These are phyloP conservation scores for Pholiota conissans DNA, from an alignment of 768 basidiomycete genomes.

Conservation along the genomic window DNA sequence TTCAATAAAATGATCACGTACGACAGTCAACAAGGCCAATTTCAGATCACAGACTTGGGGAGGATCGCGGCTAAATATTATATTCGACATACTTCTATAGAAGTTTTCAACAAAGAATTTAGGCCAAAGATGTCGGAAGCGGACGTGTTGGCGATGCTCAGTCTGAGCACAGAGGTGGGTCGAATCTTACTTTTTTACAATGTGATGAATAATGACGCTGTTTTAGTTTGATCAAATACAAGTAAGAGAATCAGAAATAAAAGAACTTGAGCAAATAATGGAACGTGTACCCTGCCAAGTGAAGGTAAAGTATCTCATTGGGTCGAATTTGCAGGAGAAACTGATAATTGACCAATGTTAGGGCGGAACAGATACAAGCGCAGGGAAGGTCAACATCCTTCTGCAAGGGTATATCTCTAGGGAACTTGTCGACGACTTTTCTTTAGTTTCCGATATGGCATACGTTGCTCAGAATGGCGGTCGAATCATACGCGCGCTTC, in stretches of 20 bases:
- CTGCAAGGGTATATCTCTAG: constrained; percentile 89
- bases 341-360: constrained; percentile 24
- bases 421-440: constrained; percentile 87
- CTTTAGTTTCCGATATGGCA: constrained; percentile 90
- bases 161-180: constrained; percentile 86
- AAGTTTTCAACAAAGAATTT: constrained; percentile 82
- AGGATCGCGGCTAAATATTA: constrained; percentile 97
- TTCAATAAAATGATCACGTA: constrained; percentile 81
- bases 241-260: constrained; percentile 84
- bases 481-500: constrained; percentile 89
- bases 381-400: constrained; percentile 92
- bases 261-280: constrained; percentile 76
- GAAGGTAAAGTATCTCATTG: no score
- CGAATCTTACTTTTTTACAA: not conserved
- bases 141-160: constrained; percentile 83
- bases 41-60: constrained; percentile 87
- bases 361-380: constrained; percentile 54
- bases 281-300: constrained; percentile 77
- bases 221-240: constrained; percentile 91
- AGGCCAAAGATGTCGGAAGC: constrained; percentile 88
- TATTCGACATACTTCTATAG: constrained; percentile 81
- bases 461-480: constrained; percentile 95
- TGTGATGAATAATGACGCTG: constrained; percentile 1
- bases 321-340: no score
- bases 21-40: constrained; percentile 54